A percentile compares a stretch with the other conserved stretches of the same genome.
Conservation (phyloP, 2,329 filamentous ascomycete species). For the Nothophoma quercina region DNA sequence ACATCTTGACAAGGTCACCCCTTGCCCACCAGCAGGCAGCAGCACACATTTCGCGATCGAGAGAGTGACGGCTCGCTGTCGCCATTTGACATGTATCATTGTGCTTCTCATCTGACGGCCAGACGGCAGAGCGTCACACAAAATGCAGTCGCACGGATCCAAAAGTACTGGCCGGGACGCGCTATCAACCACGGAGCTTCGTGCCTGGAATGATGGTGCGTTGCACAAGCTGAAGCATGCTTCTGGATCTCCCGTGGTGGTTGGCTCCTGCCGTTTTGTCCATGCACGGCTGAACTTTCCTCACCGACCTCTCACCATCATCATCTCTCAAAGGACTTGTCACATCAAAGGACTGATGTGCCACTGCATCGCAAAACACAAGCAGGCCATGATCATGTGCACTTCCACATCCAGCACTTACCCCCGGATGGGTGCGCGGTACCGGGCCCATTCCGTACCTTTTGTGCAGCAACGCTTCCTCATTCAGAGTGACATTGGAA, state of each 20-base stretch:
- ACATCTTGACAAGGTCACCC: conserved; percentile 1
- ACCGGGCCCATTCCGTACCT: conserved; percentile 9
- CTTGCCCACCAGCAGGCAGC: conserved; percentile 4
- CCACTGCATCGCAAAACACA: conserved; percentile 14
- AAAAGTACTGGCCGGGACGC: conserved; percentile 11
- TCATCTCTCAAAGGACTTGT: not conserved
- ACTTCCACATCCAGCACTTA: conserved; percentile 12
- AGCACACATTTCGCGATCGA: not conserved
- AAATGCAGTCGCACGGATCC: conserved; percentile 11
- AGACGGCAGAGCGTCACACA: conserved; percentile 3
- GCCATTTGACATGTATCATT: conserved; percentile 4
- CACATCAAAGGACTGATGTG: conserved; percentile 10
- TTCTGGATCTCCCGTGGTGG: not conserved
- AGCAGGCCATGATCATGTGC: conserved; percentile 7
- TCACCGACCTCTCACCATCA: conserved; percentile 2
- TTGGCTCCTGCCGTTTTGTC: conserved; percentile 2
- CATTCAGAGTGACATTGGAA: conserved; percentile 14
- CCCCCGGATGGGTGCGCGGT: conserved; percentile 11
- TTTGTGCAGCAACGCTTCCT: conserved; percentile 8
- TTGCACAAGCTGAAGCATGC: conserved; percentile 21
- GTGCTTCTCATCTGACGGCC: conserved; percentile 1
- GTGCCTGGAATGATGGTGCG: conserved; percentile 21
- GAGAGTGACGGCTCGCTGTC: not conserved
- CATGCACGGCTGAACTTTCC: conserved; percentile 1
- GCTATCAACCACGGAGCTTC: conserved; percentile 11